Evolutionary conservation across 1,284 basidiomycete genomes (phyloP).

Genomic region (Mycena citricolor): DNA sequence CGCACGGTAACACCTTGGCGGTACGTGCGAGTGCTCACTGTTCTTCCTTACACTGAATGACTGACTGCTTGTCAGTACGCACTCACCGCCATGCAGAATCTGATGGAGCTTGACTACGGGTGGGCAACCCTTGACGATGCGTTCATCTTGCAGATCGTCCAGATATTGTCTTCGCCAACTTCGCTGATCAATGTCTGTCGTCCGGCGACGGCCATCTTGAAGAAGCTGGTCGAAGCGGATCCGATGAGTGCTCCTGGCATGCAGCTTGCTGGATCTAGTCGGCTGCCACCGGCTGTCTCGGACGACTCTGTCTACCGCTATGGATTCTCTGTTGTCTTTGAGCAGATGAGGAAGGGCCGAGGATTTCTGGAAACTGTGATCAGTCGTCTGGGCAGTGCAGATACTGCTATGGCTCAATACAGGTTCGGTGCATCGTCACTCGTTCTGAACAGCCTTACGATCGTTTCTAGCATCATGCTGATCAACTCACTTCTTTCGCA

Average conservation of each 20-base stretch:
- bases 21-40: constrained; percentile 40
- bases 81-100: constrained; percentile 79
- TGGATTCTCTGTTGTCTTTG: constrained; percentile 82
- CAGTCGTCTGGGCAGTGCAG: constrained; percentile 74
- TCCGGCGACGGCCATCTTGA: constrained; percentile 93
- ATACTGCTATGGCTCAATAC: constrained; percentile 82
- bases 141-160: constrained; percentile 80
- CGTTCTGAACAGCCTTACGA: constrained; percentile 9
- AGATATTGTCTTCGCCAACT: constrained; percentile 74
- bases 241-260: constrained; percentile 62
- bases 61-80: constrained; percentile 58
- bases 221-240: constrained; percentile 83
- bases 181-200: constrained; percentile 92
- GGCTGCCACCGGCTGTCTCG: constrained; percentile 46
- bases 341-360: constrained; percentile 71
- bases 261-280: constrained; percentile 60
- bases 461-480: constrained; percentile 75
- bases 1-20: constrained; percentile 84
- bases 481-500: constrained; percentile 86
- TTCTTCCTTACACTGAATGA: constrained; percentile 12
- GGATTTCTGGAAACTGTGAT: constrained; percentile 76
- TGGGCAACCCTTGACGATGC: constrained; percentile 71
- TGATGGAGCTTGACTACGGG: constrained; percentile 82
- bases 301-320: constrained; percentile 75
- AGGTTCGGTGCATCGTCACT: constrained; percentile 51